Evolutionary conservation across 2,329 filamentous ascomycete species (phyloP), one percentile per base, ranked within the genome.

Genomic region (Cladosporium sp.): DNA sequence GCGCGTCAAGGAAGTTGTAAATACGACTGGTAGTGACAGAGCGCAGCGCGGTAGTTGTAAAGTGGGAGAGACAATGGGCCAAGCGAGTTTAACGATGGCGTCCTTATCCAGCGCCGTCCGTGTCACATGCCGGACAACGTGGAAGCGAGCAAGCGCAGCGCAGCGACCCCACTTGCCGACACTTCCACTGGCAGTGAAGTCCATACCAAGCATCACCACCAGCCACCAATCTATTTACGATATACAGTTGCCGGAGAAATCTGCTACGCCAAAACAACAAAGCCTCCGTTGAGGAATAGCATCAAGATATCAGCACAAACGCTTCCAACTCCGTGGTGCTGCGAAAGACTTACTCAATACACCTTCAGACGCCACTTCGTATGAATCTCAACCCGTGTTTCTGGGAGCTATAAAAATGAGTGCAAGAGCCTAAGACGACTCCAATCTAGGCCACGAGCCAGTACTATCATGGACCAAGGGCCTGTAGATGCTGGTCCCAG

Each of bases 401-500:
- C 30, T n/a, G 14, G 30, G 21, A 25, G 39, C 39, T 36, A 6
- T 23, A 13, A 57, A 34, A 5, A 57, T 57, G 54, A 32, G 21
- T 26, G 54, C 10, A 23, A 36, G 11, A 36, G 54, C 54, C 21
- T 57, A 39, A 18, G 21, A 26, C 8, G 30, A 16, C 13, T 18
- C 32, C 16, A 16, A 14, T 8, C 3, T 16, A 57, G 54, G 30
- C 54, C 23, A 23, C 21, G 8, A 26, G 54, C 21, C 54, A 16
- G 18, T 57, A n/a, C 16, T 1, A 46, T 26, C 25, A 75, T 75
- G 73, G 73, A 75, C 32, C 67, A 71, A 62, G 73, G 73, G 11
- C 73, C 73, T 25, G 69, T 74, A 16, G 73, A 75, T 65, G 72
- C 70, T 26, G 73, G 68, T 14, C 73, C 73, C 4, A 67, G 65